A percentile compares a stretch with the other conserved stretches of the same genome.
Evolutionary conservation across 2,329 filamentous ascomycete species (phyloP).

Genomic region (Leptographium procerum): DNA sequence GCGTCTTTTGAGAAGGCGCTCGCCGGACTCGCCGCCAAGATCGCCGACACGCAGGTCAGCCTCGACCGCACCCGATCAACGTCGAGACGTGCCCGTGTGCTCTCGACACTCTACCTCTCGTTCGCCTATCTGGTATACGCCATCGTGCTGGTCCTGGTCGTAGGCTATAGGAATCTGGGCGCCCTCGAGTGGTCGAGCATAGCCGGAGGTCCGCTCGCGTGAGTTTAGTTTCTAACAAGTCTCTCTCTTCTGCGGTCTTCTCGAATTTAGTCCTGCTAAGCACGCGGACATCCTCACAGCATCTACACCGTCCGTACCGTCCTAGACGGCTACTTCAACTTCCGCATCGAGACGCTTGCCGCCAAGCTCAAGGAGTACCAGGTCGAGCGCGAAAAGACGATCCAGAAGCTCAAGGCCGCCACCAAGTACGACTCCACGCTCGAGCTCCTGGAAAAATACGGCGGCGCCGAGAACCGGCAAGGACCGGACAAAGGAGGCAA

Average conservation of each 20-base stretch:
- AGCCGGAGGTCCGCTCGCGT: slow-evolving; percentile 68
- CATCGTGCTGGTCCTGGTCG: slow-evolving; percentile 70
- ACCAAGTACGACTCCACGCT: slow-evolving; percentile 95
- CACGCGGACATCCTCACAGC: slow-evolving; percentile 31
- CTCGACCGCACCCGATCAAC: slow-evolving; percentile 64
- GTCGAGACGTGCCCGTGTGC: slow-evolving; percentile 66
- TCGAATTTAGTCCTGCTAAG: neutral
- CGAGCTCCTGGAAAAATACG: slow-evolving; percentile 89
- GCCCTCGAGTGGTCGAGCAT: slow-evolving; percentile 67
- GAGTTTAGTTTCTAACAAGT: slow-evolving; percentile 20
- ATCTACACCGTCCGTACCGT: slow-evolving; percentile 64
- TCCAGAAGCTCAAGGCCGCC: slow-evolving; percentile 86
- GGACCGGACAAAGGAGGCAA: slow-evolving; percentile 10
- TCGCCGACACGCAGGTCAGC: slow-evolving; percentile 58
- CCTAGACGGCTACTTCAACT: slow-evolving; percentile 65
- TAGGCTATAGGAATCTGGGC: slow-evolving; percentile 72
- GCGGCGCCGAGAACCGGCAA: slow-evolving; percentile 46
- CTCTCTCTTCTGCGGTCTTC: neutral
- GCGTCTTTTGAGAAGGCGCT: slow-evolving; percentile 90
- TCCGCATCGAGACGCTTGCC: slow-evolving; percentile 61
- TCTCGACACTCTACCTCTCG: slow-evolving; percentile 82
- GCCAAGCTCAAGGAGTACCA: slow-evolving; percentile 62
- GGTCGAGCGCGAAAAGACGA: slow-evolving; percentile 72
- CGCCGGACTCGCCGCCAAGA: slow-evolving; percentile 70
- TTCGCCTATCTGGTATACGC: slow-evolving; percentile 84